Percentiles rank a stretch among this genome's conserved stretches.
These are phyloP conservation scores for Mitragyna speciosa DNA, from an alignment of 257 asterid species.

Conservation along the genomic window DNA sequence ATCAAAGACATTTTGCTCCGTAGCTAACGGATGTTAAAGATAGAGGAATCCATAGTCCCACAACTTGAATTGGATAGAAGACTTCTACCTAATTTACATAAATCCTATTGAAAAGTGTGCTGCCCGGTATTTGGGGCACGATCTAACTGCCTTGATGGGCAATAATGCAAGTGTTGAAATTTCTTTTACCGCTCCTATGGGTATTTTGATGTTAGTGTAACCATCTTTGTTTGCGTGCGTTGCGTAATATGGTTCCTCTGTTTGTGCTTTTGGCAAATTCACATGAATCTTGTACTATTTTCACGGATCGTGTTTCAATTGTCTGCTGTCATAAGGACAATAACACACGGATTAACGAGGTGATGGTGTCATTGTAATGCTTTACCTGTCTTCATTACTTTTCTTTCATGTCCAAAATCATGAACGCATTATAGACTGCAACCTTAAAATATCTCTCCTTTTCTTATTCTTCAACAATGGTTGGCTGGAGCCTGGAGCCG, in stretches of 20 bases:
- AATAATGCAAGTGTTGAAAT: not conserved
- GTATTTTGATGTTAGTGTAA: not conserved
- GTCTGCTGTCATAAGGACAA: constrained; percentile 7
- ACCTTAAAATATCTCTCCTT: not conserved
- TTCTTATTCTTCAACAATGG: not conserved
- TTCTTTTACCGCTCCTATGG: not conserved
- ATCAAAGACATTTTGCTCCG: constrained; percentile 8
- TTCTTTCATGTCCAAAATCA: not conserved
- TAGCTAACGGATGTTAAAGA: not conserved
- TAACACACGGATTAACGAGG: not conserved
- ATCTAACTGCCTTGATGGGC: not conserved
- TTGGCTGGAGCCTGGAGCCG: not conserved
- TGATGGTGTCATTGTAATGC: not conserved
- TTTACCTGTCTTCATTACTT: not conserved
- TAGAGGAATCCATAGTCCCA: not conserved
- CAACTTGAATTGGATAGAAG: not conserved
- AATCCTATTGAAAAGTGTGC: constrained; percentile 2
- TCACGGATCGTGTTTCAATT: constrained; percentile 1
- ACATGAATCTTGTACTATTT: not conserved
- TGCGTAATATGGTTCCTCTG: not conserved
- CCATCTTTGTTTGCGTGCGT: not conserved
- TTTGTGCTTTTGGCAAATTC: not conserved
- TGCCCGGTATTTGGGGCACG: not conserved
- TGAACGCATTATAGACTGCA: too few relatives aligned
- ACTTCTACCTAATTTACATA: not conserved